A percentile compares a stretch with the other conserved stretches of the same genome.
phyloP scores from a whole-genome alignment of 208 protist genomes.

The Vickermania spadyakhi region DNA sequence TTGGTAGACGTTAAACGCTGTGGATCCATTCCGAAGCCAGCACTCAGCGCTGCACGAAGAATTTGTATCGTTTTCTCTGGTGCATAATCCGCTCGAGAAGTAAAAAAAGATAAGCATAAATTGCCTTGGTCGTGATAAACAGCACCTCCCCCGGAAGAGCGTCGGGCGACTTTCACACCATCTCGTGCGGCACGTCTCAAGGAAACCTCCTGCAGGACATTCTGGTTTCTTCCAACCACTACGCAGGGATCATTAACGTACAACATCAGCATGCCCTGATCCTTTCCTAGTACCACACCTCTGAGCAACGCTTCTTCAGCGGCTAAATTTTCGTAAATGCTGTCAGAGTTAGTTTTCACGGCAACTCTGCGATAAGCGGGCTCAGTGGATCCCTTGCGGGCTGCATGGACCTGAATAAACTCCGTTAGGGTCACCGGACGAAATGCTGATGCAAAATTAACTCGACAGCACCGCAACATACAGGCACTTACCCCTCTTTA shows the following conservation, averaged over 20 bases:
- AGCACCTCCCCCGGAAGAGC: slow-evolving; percentile 68
- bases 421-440: no score
- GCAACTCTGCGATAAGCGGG: no score
- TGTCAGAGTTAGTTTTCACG: slow-evolving; percentile 27
- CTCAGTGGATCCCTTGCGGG: no score
- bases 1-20: slow-evolving; percentile 46
- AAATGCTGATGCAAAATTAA: no score
- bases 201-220: slow-evolving; percentile 55
- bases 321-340: slow-evolving; percentile 67
- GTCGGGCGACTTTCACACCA: slow-evolving; percentile 50
- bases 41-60: slow-evolving; percentile 35
- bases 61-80: slow-evolving; percentile 71
- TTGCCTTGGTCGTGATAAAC: slow-evolving; percentile 83
- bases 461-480: no score
- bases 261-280: slow-evolving; percentile 35
- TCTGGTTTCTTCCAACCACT: slow-evolving; percentile 81
- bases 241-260: slow-evolving; percentile 80
- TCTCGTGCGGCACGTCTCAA: slow-evolving; percentile 26
- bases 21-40: slow-evolving; percentile 22
- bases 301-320: slow-evolving; percentile 67
- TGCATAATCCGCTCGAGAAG: slow-evolving; percentile 50
- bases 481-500: no score
- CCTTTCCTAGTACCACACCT: slow-evolving; percentile 25
- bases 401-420: no score
- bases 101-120: slow-evolving; percentile 78